These are phyloP conservation scores for Monosporascus sp. DNA, from an alignment of 2,329 filamentous ascomycete genomes.

Conservation along the genomic window DNA sequence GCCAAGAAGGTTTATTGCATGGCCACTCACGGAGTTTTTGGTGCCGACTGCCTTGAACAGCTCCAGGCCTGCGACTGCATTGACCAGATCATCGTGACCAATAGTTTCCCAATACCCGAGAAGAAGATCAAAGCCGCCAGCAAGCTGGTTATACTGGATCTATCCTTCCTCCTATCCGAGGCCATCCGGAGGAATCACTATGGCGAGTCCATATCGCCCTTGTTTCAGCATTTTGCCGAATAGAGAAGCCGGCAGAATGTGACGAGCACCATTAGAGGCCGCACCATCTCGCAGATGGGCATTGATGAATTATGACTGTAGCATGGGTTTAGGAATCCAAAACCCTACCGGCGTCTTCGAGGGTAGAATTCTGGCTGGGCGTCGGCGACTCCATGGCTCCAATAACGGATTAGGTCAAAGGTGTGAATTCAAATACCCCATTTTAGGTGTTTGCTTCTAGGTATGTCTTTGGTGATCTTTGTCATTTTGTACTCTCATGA, in stretches of 20 bases:
- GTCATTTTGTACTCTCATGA: slow-evolving; percentile 4
- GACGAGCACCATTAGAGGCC: slow-evolving; percentile 15
- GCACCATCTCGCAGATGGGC: slow-evolving; percentile 3
- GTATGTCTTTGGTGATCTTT: slow-evolving; percentile 17
- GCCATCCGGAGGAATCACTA: slow-evolving; percentile 95
- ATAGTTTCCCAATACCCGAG: slow-evolving; percentile 87
- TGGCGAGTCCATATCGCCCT: slow-evolving; percentile 71
- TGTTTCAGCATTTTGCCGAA: slow-evolving; percentile 64
- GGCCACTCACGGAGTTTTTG: slow-evolving; percentile 93
- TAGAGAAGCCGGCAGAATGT: slow-evolving; percentile 27
- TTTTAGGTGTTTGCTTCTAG: slow-evolving; percentile 14
- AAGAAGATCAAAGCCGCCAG: slow-evolving; percentile 63
- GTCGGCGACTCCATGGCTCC: slow-evolving; percentile 9
- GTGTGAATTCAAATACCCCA: slow-evolving; percentile 21
- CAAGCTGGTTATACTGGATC: slow-evolving; percentile 85
- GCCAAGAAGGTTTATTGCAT: slow-evolving; percentile 97
- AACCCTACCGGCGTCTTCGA: slow-evolving; percentile 17
- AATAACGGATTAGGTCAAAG: slow-evolving; percentile 16
- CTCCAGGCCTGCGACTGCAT: slow-evolving; percentile 92
- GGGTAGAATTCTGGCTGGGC: slow-evolving; percentile 5
- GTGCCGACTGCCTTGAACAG: slow-evolving; percentile 81
- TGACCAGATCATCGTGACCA: slow-evolving; percentile 89
- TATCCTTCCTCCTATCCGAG: slow-evolving; percentile 83
- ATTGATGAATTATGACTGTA: slow-evolving; percentile 18
- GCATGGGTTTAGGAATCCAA: slow-evolving; percentile 14